Evolutionary conservation across 192 early-diverging fungal genomes (phyloP).

Genomic region (Backusella macrospora): DNA sequence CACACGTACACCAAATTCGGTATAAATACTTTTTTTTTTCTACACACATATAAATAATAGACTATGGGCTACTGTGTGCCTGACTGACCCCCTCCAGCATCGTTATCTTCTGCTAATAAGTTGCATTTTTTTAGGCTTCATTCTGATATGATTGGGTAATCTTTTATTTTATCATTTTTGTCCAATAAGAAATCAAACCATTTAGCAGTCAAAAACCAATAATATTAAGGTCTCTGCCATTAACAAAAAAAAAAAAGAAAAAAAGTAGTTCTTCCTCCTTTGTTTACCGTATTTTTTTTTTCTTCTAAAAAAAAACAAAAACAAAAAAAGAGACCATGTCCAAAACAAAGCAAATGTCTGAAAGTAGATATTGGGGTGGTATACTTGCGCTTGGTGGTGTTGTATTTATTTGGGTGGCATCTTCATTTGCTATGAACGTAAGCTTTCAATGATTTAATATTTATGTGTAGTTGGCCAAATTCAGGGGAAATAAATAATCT

Average conservation of each 20-base stretch:
- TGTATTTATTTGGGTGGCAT: constrained; percentile 80
- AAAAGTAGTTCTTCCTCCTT: background rate
- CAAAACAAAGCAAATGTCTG: background rate
- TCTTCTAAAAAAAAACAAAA: background rate
- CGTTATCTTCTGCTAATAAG: background rate
- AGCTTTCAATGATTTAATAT: constrained; percentile 20
- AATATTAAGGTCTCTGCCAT: background rate
- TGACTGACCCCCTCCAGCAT: too few relatives aligned
- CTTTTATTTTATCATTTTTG: constrained; percentile 19
- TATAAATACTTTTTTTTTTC: background rate
- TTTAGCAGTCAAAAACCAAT: background rate
- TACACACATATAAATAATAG: too few relatives aligned
- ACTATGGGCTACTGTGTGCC: too few relatives aligned
- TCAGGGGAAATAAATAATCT: background rate
- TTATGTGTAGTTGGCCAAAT: background rate
- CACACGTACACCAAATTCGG: background rate
- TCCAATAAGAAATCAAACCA: background rate
- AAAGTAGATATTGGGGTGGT: constrained; percentile 43
- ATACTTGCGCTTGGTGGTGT: constrained; percentile 66
- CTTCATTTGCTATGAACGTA: constrained; percentile 79
- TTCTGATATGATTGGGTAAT: background rate
- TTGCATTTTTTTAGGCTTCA: background rate
- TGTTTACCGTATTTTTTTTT: background rate
- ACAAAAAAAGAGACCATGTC: background rate
- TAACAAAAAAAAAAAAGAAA: background rate